Evolutionary conservation across 768 basidiomycete species (phyloP).

Genomic region (Boletus fagicola): DNA sequence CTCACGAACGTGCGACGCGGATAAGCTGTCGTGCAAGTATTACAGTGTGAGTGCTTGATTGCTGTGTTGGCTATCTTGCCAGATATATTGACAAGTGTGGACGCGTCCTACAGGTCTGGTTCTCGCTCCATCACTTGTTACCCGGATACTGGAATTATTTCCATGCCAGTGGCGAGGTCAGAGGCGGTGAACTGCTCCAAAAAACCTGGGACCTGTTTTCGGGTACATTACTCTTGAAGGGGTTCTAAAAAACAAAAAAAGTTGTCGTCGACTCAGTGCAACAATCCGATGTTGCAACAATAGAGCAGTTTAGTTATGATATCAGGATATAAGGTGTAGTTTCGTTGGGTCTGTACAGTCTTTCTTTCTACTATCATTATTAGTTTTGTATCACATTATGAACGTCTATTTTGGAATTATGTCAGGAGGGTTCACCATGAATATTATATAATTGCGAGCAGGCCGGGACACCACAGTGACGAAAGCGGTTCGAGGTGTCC

Average conservation of each 20-base stretch:
- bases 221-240: constrained; percentile 8
- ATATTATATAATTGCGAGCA: too few species aligned
- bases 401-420: neutral
- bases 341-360: neutral
- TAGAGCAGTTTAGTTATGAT: neutral
- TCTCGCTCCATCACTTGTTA: constrained; percentile 34
- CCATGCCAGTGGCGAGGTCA: constrained; percentile 15
- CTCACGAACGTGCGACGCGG: constrained; percentile 28
- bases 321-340: neutral
- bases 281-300: too few species aligned
- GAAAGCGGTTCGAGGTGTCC: too few species aligned
- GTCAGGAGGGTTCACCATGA: too few species aligned
- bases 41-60: constrained; percentile 33
- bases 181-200: constrained; percentile 23
- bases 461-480: too few species aligned
- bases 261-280: too few species aligned
- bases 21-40: constrained; percentile 37
- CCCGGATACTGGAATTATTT: constrained; percentile 38
- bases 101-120: constrained; percentile 28
- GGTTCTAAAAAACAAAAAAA: neutral
- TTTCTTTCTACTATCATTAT: neutral
- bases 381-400: neutral
- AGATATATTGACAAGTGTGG: neutral
- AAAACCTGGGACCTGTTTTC: constrained; percentile 21
- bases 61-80: accelerated